Conservation (phyloP, 1,139 yeast genomes). For the Yamadazyma diospyri region DNA sequence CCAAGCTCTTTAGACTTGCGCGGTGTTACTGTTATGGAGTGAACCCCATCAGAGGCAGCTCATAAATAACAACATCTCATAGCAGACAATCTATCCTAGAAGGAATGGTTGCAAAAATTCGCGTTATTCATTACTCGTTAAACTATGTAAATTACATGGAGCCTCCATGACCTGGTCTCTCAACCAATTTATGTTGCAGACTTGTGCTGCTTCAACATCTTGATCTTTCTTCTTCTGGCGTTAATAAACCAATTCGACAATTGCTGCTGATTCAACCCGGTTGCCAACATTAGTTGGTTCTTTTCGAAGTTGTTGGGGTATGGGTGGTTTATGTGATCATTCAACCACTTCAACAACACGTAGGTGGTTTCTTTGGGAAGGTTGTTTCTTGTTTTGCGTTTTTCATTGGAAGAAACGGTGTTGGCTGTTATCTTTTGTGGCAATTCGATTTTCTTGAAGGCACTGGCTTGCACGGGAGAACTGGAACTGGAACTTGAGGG, state of each 20-base stretch:
- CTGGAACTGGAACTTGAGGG: conserved; percentile 1
- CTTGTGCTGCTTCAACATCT: conserved; percentile 42
- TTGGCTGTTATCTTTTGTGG: conserved; percentile 7
- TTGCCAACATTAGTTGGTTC: conserved; percentile 68
- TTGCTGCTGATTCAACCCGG: conserved; percentile 89
- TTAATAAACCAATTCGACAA: conserved; percentile 95
- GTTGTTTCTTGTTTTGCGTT: conserved; percentile 62
- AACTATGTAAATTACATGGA: no score
- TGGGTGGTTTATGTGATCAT: conserved; percentile 84
- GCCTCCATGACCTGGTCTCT: no score
- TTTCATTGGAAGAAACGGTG: conserved; percentile 10
- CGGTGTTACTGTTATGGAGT: no score
- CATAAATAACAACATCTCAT: no score
- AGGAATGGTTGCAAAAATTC: conserved; percentile 1
- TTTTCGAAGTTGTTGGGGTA: conserved; percentile 93
- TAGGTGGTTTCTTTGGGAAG: conserved; percentile 87
- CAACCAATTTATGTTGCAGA: no score
- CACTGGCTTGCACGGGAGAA: conserved; percentile 2
- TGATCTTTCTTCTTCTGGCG: conserved; percentile 83
- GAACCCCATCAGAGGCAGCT: no score
- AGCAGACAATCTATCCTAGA: no score
- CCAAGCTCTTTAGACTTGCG: no score
- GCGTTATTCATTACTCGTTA: neutral
- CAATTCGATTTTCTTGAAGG: conserved; percentile 6
- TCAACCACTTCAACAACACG: conserved; percentile 77